Conservation (phyloP, 2,329 filamentous ascomycete species). For the Raffaelea ambrosiae region DNA sequence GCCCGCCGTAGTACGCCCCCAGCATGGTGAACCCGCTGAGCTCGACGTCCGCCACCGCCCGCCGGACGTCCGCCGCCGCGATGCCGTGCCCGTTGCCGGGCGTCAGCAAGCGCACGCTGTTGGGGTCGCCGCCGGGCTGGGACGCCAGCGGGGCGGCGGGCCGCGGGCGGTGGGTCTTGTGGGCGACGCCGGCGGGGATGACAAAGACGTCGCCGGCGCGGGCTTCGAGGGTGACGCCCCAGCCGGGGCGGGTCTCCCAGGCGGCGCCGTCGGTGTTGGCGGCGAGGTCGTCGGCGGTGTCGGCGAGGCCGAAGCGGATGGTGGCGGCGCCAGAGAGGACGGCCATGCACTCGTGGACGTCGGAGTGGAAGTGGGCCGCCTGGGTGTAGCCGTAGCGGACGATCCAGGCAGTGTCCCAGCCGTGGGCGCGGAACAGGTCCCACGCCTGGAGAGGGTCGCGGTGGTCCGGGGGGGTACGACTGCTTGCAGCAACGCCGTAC, state of each 20-base stretch:
- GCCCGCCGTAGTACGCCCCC: not conserved
- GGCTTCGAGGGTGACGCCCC: not conserved
- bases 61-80: not conserved
- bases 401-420: constrained; percentile 2
- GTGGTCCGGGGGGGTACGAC: no score
- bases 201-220: constrained; percentile 2
- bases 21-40: constrained; percentile 1
- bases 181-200: constrained; percentile 2
- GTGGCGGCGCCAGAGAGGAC: constrained; percentile 2
- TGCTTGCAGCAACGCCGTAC: no score
- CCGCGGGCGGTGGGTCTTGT: constrained; percentile 1
- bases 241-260: not conserved
- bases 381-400: constrained; percentile 4
- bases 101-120: not conserved
- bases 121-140: no score
- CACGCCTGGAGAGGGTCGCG: not conserved
- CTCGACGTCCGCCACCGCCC: not conserved
- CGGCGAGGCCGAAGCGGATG: constrained; percentile 2
- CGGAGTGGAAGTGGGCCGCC: not conserved
- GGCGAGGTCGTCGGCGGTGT: not conserved
- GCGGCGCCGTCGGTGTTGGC: not conserved
- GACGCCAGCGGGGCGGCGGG: not conserved
- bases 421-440: not conserved
- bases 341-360: constrained; percentile 4
- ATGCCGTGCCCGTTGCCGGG: not conserved